A percentile compares a stretch with the other conserved stretches of the same genome.
These are phyloP conservation scores for Funneliformis caledonium DNA, from an alignment of 371 early-diverging fungal species.

Conservation along the genomic window DNA sequence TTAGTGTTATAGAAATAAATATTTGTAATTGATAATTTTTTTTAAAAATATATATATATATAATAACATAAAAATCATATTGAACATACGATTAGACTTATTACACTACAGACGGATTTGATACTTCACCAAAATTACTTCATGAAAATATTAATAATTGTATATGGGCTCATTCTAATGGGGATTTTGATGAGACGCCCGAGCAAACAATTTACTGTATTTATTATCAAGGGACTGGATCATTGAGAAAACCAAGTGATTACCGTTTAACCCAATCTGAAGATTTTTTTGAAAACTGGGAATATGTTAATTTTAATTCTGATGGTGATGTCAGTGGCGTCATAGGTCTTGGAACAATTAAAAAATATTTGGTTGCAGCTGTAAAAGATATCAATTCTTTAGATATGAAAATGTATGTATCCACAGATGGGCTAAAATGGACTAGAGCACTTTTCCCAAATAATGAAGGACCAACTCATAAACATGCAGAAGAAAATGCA, in stretches of 20 bases:
- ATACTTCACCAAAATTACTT: constrained; percentile 53
- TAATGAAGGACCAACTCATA: background rate
- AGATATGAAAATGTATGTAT: constrained; percentile 35
- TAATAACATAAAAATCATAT: background rate
- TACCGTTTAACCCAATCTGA: constrained; percentile 64
- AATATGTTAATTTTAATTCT: constrained; percentile 54
- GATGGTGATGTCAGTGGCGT: constrained; percentile 58
- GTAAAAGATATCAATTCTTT: constrained; percentile 48
- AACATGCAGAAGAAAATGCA: constrained; percentile 41
- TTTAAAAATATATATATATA: background rate
- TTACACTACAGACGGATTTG: constrained; percentile 72
- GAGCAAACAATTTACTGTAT: constrained; percentile 69
- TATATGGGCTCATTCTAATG: constrained; percentile 67
- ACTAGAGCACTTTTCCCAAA: constrained; percentile 30
- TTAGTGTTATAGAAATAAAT: constrained; percentile 41
- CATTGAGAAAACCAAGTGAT: constrained; percentile 52
- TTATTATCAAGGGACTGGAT: constrained; percentile 55
- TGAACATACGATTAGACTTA: constrained; percentile 53
- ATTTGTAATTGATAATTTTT: background rate
- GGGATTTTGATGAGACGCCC: constrained; percentile 57
- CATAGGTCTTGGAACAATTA: constrained; percentile 66
- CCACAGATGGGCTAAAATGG: constrained; percentile 39
- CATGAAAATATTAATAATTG: constrained; percentile 64
- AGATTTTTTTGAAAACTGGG: constrained; percentile 64
- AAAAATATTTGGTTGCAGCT: constrained; percentile 72